Evolutionary conservation across 176 grass and related monocot genomes (phyloP).

Genomic region (Metroxylon sagu): DNA sequence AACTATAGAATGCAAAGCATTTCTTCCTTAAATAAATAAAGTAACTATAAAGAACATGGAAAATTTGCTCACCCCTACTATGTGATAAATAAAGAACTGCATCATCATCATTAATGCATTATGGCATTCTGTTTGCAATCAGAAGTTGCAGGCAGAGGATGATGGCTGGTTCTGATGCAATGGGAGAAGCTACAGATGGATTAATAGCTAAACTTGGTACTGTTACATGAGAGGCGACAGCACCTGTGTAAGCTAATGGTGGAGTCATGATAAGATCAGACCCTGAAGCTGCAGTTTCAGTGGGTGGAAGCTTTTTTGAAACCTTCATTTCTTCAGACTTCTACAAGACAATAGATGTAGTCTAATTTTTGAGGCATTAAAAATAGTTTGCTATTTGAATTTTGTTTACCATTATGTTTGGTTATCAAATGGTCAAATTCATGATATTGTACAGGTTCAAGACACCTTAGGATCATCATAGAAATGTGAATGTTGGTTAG

Average conservation of each 20-base stretch:
- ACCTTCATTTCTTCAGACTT: conserved; percentile 84
- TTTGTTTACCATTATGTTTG: too few species aligned
- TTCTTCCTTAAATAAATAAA: too few species aligned
- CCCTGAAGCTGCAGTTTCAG: conserved; percentile 27
- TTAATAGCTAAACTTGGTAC: conserved; percentile 57
- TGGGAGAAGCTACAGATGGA: conserved; percentile 29
- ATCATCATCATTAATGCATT: not conserved
- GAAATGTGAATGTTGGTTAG: too few species aligned
- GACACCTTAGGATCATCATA: conserved; percentile 59
- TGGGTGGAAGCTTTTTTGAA: conserved; percentile 83
- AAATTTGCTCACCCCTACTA: too few species aligned
- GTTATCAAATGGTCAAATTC: too few species aligned
- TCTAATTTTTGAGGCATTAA: conserved; percentile 5
- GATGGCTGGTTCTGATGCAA: not conserved
- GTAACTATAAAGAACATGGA: too few species aligned
- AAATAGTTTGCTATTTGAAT: too few species aligned
- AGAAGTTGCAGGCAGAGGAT: not conserved
- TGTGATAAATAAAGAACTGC: not conserved
- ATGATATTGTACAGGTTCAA: conserved; percentile 34
- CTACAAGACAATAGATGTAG: conserved; percentile 93
- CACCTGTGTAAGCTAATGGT: not conserved
- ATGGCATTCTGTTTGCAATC: conserved; percentile 10
- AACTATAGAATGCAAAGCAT: too few species aligned
- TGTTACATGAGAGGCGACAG: conserved; percentile 25
- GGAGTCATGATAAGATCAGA: conserved; percentile 10